Conservation (phyloP, 1,284 basidiomycete genomes). For the Pascua guehoae region DNA sequence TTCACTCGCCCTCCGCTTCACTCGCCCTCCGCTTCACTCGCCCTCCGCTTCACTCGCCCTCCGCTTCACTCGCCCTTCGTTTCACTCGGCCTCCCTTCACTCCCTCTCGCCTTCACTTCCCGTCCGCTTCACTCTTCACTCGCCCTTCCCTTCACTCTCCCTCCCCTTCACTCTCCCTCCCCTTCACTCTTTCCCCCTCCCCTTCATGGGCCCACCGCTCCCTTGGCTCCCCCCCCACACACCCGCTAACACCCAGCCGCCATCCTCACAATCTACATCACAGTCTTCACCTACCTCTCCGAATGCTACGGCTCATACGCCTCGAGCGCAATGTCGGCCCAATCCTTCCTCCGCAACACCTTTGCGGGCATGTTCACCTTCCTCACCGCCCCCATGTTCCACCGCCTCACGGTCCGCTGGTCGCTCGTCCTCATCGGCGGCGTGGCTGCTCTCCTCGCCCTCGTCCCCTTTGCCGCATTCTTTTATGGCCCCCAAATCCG, state of each 20-base stretch:
- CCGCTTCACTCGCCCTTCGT: too few relatives aligned
- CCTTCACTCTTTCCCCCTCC: background rate
- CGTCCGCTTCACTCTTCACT: too few relatives aligned
- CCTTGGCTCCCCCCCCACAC: background rate
- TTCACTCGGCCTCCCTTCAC: too few relatives aligned
- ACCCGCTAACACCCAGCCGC: constrained; percentile 1
- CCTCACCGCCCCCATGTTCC: constrained; percentile 17
- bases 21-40: too few relatives aligned
- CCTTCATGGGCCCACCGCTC: too few relatives aligned
- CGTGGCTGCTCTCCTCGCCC: constrained; percentile 20
- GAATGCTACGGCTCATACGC: constrained; percentile 30
- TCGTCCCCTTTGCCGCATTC: constrained; percentile 42
- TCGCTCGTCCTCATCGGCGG: constrained; percentile 13
- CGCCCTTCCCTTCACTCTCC: too few relatives aligned
- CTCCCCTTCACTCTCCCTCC: background rate
- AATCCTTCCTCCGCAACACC: constrained; percentile 29
- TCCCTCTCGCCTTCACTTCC: too few relatives aligned
- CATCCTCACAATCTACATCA: constrained; percentile 34
- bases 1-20: too few relatives aligned
- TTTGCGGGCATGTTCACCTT: constrained; percentile 22
- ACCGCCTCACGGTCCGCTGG: constrained; percentile 14
- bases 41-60: too few relatives aligned
- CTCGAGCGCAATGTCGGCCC: constrained; percentile 23
- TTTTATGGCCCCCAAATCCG: constrained; percentile 40
- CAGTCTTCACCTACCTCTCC: constrained; percentile 29